A percentile compares a stretch with the other conserved stretches of the same genome.
Conservation (phyloP, 2,329 filamentous ascomycete species). For the Ophiocordyceps camponoti-rufipedis region DNA sequence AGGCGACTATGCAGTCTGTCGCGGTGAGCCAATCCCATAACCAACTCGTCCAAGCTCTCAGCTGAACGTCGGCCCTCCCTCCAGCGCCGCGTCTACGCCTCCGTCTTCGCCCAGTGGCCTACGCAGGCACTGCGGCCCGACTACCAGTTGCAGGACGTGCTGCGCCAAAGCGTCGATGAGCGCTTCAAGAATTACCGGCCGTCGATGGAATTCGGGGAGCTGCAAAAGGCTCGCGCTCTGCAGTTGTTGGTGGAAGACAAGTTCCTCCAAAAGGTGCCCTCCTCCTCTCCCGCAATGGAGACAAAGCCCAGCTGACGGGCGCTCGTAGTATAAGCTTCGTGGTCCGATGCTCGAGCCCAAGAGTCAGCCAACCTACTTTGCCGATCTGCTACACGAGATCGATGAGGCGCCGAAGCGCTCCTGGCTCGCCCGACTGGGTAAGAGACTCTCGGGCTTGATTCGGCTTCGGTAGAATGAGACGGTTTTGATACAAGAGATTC, state of each 20-base stretch:
- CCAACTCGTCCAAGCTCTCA: too few species aligned
- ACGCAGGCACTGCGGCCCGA: constrained; percentile 44
- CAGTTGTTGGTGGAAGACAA: constrained; percentile 40
- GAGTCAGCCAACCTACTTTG: constrained; percentile 47
- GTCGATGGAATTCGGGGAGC: constrained; percentile 26
- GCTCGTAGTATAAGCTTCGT: constrained; percentile 18
- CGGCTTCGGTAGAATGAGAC: constrained; percentile 26
- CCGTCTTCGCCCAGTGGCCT: constrained; percentile 37
- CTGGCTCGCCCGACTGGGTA: constrained; percentile 30
- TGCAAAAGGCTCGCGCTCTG: constrained; percentile 40
- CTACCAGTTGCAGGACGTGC: constrained; percentile 39
- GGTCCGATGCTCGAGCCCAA: constrained; percentile 35
- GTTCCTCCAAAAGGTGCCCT: constrained; percentile 32
- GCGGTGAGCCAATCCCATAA: constrained; percentile 7
- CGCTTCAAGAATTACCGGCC: constrained; percentile 14
- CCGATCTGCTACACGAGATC: constrained; percentile 40
- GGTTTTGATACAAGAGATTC: too few species aligned
- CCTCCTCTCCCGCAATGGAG: background rate
- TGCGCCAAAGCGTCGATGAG: constrained; percentile 19
- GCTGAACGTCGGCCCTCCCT: constrained; percentile 5
- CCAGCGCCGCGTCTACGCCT: constrained; percentile 18
- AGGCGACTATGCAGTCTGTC: constrained; percentile 12
- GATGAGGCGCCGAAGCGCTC: constrained; percentile 41
- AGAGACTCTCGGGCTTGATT: constrained; percentile 40
- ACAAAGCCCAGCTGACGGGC: background rate